Evolutionary conservation across 495 filamentous ascomycete genomes (phyloP).

Genomic region (Daldinia loculata): DNA sequence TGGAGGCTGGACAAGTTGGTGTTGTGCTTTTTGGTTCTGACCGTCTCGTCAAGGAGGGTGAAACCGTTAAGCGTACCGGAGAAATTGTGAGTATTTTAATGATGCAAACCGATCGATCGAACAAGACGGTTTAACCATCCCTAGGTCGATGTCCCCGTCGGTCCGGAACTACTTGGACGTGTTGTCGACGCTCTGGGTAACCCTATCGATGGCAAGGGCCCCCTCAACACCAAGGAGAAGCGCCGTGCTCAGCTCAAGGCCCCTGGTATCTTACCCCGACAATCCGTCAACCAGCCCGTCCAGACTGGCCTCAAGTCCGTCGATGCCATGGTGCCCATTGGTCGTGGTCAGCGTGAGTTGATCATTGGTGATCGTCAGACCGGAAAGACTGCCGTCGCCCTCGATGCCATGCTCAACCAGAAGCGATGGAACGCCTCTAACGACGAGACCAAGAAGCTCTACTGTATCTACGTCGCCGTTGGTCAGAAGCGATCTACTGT

Average conservation of each 20-base stretch:
- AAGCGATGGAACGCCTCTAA: conserved; percentile 91
- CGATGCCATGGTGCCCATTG: conserved; percentile 99
- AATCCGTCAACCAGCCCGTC: conserved; percentile 96
- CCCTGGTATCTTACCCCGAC: conserved; percentile 95
- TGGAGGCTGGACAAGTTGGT: conserved; percentile 99
- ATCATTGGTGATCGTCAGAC: conserved; percentile 99
- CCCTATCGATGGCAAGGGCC: conserved; percentile 99
- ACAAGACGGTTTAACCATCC: conserved; percentile 19
- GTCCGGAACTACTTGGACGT: conserved; percentile 91
- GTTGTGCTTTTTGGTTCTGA: conserved; percentile 99
- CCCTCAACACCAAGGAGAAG: conserved; percentile 88
- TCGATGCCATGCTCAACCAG: conserved; percentile 99
- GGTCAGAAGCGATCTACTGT: conserved; percentile 99
- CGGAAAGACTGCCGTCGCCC: conserved; percentile 98
- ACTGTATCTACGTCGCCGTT: conserved; percentile 98
- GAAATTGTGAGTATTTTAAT: conserved; percentile 78
- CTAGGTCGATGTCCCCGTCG: conserved; percentile 97
- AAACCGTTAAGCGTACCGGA: conserved; percentile 99
- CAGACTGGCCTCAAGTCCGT: conserved; percentile 99
- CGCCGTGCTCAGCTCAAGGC: conserved; percentile 99
- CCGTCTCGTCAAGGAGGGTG: conserved; percentile 99
- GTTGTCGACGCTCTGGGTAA: conserved; percentile 98
- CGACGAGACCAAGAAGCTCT: conserved; percentile 97
- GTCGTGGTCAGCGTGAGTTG: conserved; percentile 99
- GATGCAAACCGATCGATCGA: neutral